These are phyloP conservation scores for Solanum clarkiae DNA, from an alignment of 257 asterid genomes.

Conservation along the genomic window DNA sequence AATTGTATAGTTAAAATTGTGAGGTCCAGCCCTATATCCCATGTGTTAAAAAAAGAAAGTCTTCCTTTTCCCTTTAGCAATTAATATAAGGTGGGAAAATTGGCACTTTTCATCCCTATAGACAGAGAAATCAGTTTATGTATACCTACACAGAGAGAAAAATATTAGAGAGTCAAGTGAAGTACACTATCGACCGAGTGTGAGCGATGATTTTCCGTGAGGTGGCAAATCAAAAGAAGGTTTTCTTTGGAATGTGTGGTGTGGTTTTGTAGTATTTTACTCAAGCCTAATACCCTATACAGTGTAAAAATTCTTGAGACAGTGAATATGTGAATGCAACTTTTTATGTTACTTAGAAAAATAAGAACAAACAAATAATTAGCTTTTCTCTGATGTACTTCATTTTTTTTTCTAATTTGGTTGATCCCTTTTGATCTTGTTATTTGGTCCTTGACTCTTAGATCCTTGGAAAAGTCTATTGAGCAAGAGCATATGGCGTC, in stretches of 20 bases:
- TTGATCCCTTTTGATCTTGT: background rate
- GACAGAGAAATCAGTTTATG: background rate
- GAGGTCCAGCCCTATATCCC: background rate
- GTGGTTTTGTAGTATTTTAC: background rate
- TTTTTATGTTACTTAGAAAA: too few species aligned
- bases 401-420: background rate
- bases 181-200: too few species aligned
- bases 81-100: background rate
- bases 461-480: slow-evolving; percentile 65
- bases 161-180: background rate
- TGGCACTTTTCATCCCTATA: background rate
- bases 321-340: background rate
- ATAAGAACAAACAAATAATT: background rate
- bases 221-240: background rate
- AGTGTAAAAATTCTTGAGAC: background rate
- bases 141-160: background rate
- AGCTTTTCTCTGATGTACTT: background rate
- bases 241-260: background rate
- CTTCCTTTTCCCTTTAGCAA: background rate
- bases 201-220: background rate
- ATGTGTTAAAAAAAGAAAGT: too few species aligned
- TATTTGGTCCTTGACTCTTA: slow-evolving; percentile 19
- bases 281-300: background rate
- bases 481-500: slow-evolving; percentile 50
- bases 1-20: too few species aligned